Conservation (phyloP, 768 basidiomycete genomes). For the Chalciporus piperatus region DNA sequence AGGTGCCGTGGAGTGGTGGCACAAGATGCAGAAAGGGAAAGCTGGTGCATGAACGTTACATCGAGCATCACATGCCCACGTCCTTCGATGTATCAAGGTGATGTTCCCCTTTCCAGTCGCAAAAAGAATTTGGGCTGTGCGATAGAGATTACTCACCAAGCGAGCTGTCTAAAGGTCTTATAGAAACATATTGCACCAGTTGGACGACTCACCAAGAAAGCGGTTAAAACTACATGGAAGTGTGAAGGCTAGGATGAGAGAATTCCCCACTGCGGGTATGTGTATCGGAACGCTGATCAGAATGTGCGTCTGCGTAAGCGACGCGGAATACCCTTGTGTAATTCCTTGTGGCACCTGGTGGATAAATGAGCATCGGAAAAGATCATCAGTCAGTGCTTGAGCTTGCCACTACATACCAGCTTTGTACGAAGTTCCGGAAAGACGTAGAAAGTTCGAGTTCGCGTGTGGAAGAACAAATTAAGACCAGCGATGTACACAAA, state of each 20-base stretch:
- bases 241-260: neutral
- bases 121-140: too few species aligned
- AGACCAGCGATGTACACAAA: neutral
- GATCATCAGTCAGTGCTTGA: neutral
- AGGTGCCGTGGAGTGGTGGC: slow-evolving; percentile 3
- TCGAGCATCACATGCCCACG: too few species aligned
- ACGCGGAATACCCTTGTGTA: too few species aligned
- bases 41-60: neutral
- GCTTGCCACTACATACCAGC: neutral
- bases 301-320: neutral
- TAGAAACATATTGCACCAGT: too few species aligned
- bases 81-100: too few species aligned
- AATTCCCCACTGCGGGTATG: too few species aligned
- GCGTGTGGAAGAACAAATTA: neutral
- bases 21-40: neutral
- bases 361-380: neutral
- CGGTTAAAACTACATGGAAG: neutral
- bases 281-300: neutral
- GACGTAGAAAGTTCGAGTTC: neutral
- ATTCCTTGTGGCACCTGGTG: too few species aligned
- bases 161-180: too few species aligned
- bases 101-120: too few species aligned
- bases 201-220: too few species aligned
- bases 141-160: too few species aligned
- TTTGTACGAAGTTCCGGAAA: neutral